These are phyloP conservation scores for Saprolegnia parasitica DNA, from an alignment of 352 stramenopile species.

Conservation along the genomic window DNA sequence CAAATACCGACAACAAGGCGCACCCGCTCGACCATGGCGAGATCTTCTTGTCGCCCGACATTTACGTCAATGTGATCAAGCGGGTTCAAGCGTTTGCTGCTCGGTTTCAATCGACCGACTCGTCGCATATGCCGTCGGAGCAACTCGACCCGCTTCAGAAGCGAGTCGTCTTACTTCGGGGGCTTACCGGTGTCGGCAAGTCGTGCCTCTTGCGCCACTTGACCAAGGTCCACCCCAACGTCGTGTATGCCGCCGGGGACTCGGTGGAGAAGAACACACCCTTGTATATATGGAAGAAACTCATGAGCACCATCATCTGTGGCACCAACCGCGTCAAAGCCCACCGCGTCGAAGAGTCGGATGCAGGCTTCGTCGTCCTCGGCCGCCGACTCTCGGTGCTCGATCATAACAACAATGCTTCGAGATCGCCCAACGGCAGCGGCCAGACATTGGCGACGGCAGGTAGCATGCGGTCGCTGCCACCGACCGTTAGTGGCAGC, in stretches of 20 bases:
- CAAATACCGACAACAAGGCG: constrained; percentile 28
- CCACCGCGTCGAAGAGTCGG: neutral
- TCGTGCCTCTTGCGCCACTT: constrained; percentile 17
- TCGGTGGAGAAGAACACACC: constrained; percentile 27
- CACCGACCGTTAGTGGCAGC: neutral
- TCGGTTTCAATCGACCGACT: neutral
- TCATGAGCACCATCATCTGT: constrained; percentile 22
- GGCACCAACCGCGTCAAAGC: constrained; percentile 11
- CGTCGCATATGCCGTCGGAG: neutral
- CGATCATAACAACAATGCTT: neutral
- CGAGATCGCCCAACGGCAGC: neutral
- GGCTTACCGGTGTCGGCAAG: constrained; percentile 22
- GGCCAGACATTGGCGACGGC: neutral
- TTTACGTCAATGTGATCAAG: constrained; percentile 25
- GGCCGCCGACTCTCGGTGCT: neutral
- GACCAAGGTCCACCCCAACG: constrained; percentile 37
- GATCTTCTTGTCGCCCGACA: constrained; percentile 16
- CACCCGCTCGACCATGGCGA: constrained; percentile 7
- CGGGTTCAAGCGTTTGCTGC: constrained; percentile 16
- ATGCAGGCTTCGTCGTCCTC: neutral
- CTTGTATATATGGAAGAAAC: constrained; percentile 23
- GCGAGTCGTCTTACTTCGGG: constrained; percentile 11
- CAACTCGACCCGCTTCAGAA: neutral
- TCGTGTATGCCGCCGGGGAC: constrained; percentile 28
- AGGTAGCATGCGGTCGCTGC: too few relatives aligned